A percentile compares a stretch with the other conserved stretches of the same genome.
phyloP scores from a whole-genome alignment of 805 yeast species.

The Wickerhamomyces bovis region DNA sequence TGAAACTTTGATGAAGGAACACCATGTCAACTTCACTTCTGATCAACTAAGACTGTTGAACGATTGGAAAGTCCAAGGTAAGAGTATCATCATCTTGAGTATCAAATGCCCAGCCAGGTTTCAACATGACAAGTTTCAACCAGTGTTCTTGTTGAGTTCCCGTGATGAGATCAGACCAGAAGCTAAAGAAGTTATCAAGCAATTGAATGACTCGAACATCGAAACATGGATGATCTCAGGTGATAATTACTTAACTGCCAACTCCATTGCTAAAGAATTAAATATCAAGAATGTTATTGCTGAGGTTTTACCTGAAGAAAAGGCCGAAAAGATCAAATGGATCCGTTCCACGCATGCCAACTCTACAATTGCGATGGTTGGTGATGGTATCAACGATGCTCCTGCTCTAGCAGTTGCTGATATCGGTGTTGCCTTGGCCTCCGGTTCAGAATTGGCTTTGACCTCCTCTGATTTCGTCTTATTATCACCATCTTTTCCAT shows the following conservation, averaged over 20 bases:
- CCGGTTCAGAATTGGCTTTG: slow-evolving; percentile 72
- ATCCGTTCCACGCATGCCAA: slow-evolving; percentile 39
- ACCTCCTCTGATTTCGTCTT: slow-evolving; percentile 71
- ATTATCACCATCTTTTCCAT: slow-evolving; percentile 45
- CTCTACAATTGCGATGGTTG: slow-evolving; percentile 58
- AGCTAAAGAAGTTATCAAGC: slow-evolving; percentile 43
- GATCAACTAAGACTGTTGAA: slow-evolving; percentile 31
- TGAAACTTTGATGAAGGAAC: slow-evolving; percentile 49
- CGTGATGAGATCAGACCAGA: slow-evolving; percentile 59
- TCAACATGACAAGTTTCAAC: slow-evolving; percentile 28
- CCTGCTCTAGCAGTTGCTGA: slow-evolving; percentile 73
- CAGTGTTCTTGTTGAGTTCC: slow-evolving; percentile 47
- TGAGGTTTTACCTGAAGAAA: slow-evolving; percentile 69
- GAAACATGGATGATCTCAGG: slow-evolving; percentile 76
- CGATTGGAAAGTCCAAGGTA: slow-evolving; percentile 57
- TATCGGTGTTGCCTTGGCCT: slow-evolving; percentile 70
- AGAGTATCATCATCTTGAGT: slow-evolving; percentile 57
- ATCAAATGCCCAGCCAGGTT: slow-evolving; percentile 27
- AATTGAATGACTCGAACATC: slow-evolving; percentile 36
- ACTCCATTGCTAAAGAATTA: slow-evolving; percentile 56
- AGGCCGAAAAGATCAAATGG: slow-evolving; percentile 52
- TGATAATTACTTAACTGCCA: slow-evolving; percentile 62
- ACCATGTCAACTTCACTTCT: slow-evolving; percentile 32
- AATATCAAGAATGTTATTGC: slow-evolving; percentile 60
- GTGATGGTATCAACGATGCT: slow-evolving; percentile 82